Percentiles rank a stretch among this genome's conserved stretches.
Evolutionary conservation across 805 yeast species (phyloP).

Genomic region (Suhomyces canberraensis): DNA sequence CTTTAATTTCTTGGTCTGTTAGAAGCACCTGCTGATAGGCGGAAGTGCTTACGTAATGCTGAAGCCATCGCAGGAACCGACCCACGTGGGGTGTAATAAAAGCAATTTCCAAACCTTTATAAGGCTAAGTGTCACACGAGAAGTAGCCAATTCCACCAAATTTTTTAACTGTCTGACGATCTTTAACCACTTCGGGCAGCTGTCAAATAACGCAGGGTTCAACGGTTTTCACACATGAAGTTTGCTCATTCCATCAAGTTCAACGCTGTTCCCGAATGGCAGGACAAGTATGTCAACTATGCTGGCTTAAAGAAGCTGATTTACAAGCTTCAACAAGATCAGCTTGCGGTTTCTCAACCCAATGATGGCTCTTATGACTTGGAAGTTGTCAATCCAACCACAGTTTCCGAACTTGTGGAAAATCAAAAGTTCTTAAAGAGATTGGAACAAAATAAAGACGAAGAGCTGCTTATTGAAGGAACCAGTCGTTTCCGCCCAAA

Average conservation of each 20-base stretch:
- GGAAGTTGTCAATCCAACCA: slow-evolving; percentile 17
- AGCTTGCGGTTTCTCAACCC: slow-evolving; percentile 20
- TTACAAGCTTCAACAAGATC: slow-evolving; percentile 49
- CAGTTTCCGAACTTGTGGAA: slow-evolving; percentile 28
- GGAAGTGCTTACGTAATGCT: no score
- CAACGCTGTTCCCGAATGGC: slow-evolving; percentile 56
- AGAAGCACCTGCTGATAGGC: no score
- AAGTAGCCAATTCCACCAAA: not conserved
- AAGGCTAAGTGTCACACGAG: slow-evolving; percentile 3
- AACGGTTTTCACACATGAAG: slow-evolving; percentile 34
- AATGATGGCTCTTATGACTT: slow-evolving; percentile 21
- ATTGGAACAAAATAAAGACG: not conserved
- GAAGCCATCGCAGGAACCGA: no score
- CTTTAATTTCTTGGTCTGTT: no score
- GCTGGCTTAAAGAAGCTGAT: slow-evolving; percentile 53
- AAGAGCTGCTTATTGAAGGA: not conserved
- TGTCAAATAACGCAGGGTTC: not conserved
- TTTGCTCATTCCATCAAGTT: slow-evolving; percentile 49
- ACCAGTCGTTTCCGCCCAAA: slow-evolving; percentile 8
- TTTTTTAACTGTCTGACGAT: slow-evolving; percentile 9
- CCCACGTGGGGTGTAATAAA: slow-evolving; percentile 12
- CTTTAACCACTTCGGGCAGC: slow-evolving; percentile 2
- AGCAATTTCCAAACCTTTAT: slow-evolving; percentile 3
- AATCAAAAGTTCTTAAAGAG: slow-evolving; percentile 2
- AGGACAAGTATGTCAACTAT: slow-evolving; percentile 43